These are phyloP conservation scores for Cercophora scortea DNA, from an alignment of 495 filamentous ascomycete genomes.

Conservation along the genomic window DNA sequence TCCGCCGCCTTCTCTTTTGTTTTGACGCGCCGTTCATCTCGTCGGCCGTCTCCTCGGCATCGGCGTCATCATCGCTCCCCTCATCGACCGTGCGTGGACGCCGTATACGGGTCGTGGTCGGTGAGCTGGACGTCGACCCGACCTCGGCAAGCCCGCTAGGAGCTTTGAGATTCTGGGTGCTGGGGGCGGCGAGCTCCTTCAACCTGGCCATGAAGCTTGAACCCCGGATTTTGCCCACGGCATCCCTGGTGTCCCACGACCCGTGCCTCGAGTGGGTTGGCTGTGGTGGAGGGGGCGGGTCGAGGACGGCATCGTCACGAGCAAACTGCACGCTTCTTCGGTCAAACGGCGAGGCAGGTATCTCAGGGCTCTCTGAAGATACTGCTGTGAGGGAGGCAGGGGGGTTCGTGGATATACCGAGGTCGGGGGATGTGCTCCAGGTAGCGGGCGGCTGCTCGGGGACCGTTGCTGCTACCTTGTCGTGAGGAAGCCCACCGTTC, in stretches of 20 bases:
- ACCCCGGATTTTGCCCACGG: slow-evolving; percentile 43
- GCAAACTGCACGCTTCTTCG: slow-evolving; percentile 57
- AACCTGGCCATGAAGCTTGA: slow-evolving; percentile 62
- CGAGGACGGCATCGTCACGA: slow-evolving; percentile 37
- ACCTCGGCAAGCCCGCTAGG: slow-evolving; percentile 18
- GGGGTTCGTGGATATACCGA: slow-evolving; percentile 3
- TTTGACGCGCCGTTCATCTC: slow-evolving; percentile 31
- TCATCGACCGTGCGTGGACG: slow-evolving; percentile 46
- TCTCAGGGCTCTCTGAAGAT: slow-evolving; percentile 7
- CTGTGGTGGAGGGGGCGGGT: slow-evolving; percentile 24
- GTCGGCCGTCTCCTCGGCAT: slow-evolving; percentile 64
- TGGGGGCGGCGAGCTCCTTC: slow-evolving; percentile 47
- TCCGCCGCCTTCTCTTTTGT: slow-evolving; percentile 48
- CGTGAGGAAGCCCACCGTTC: slow-evolving; percentile 33
- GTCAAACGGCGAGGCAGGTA: slow-evolving; percentile 6
- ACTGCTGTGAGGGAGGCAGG: background rate
- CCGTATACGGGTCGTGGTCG: slow-evolving; percentile 32
- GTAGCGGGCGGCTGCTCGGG: background rate
- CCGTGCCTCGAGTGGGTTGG: slow-evolving; percentile 42
- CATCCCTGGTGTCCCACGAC: slow-evolving; percentile 53
- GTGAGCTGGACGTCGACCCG: slow-evolving; percentile 35
- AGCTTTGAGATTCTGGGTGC: slow-evolving; percentile 37
- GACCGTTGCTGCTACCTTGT: slow-evolving; percentile 15
- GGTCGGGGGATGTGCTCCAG: slow-evolving; percentile 4
- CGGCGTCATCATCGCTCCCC: slow-evolving; percentile 62